Evolutionary conservation across 768 basidiomycete genomes (phyloP), one percentile per base, ranked within the genome.

Genomic region (Auriculariales sp.): DNA sequence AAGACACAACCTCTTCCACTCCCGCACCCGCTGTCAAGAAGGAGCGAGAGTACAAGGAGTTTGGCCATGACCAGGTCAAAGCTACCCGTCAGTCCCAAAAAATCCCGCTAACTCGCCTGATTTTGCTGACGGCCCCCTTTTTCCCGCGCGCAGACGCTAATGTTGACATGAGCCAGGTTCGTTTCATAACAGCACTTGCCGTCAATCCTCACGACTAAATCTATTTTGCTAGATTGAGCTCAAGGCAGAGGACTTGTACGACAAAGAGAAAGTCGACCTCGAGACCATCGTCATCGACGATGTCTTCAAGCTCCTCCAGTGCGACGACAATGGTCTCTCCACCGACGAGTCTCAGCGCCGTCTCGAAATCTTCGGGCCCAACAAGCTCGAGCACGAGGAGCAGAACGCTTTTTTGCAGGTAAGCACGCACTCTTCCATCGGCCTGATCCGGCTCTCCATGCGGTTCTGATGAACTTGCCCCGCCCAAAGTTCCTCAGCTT

Each of bases 181-280:
- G 53, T 32, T 22, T 50, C 12, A n/a, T 15, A 22, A 7, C n/a
- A 29, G 36, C 34, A 2, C 19, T n/a, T n/a, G 27, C 22, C 35
- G 11, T 9, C 46, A 25, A 33, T 28, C 17, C 33, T 50, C 39
- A 32, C 31, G 27, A 17, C 28, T 33, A 28, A 29, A 45, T 48
- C n/a, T 53, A 32, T 22, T 14, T 22, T 56, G 53, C 14, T 49
- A 72, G 78, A 92, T 93, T 53, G 84, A 91, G 67, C 75, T 93
- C 58, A 90, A 81, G 64, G 88, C 89, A 3, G 90, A 92, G 66
- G 90, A 93, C 64, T 68, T 92, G 46, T 97, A 95, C 65, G 92
- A 95, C 68, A 94, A 94, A 71, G 94, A 98, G 69, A 98, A 98
- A 72, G 94, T 98, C 68, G 94, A 98, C 68, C 74, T 98, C 52